Base-by-base conservation (phyloP, 1,284 basidiomycete species). In the Trichosporon sp. region DNA sequence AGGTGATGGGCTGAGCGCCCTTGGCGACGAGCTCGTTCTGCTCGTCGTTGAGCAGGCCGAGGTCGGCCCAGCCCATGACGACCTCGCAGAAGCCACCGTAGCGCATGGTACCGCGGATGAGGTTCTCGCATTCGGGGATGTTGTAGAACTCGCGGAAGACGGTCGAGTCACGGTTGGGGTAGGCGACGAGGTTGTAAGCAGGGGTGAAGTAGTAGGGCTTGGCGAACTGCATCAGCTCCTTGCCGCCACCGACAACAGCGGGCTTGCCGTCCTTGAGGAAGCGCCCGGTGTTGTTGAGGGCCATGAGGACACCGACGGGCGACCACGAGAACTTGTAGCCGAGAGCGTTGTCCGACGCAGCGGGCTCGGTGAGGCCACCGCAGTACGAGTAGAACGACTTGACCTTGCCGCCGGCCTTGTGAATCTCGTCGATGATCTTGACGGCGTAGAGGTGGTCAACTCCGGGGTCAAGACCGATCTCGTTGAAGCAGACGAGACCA, bases 251-350 rank as follows among this genome's bases (percentile, higher is more conserved):
- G 56, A 97, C 84, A 58, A 86, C 83, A 60, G 88, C 83, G 52
- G 85, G 80, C 80, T 90, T 81, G 46, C 89, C 87, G 62, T 85
- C 81, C 56, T 86, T 83, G 76, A 90, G 83, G 81, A 88, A 93
- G n/a, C 90, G 88, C 54, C 93, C 96, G 56, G 86, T 85, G 85
- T 98, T 99, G 73, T 95, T 87, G 64, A 97, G 86, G 6, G 95
- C 95, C 72, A 98, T 89, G 60, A 99, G 88, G 56, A 96, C 94
- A 65, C 95, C 96, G 56, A 93, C 90, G 31, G 94, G 92, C 2
- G 94, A 96, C 96, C 96, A 99, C 36, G 93, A 96, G 85, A 99
- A 98, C 82, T 93, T 98, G 88, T 98, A 99, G 31, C 96, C 95
- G 66, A 99, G 89, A 8, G 96, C 95, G 84, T 98, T 99, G 76